These are phyloP conservation scores for Solanum piurae DNA, from an alignment of 257 asterid species.

Conservation along the genomic window DNA sequence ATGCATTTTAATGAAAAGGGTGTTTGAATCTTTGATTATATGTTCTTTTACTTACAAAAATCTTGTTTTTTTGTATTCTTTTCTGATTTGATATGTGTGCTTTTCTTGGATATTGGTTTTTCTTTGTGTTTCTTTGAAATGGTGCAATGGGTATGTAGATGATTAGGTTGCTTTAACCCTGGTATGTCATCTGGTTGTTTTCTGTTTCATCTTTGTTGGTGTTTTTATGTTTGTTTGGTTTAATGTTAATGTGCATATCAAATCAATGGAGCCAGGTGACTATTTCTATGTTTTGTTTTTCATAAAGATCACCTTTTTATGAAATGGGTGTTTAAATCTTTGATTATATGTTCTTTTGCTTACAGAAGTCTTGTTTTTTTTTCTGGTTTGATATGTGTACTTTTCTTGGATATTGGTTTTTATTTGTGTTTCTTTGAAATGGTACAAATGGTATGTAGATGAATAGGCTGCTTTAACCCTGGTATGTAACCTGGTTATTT, in stretches of 20 bases:
- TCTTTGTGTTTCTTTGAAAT: not conserved
- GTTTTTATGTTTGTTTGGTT: not conserved
- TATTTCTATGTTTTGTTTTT: not conserved
- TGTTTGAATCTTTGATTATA: not conserved
- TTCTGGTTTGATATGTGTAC: not conserved
- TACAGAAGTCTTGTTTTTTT: not conserved
- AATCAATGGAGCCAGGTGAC: not conserved
- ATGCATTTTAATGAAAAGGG: not conserved
- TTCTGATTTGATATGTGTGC: not conserved
- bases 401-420: not conserved
- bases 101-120: not conserved
- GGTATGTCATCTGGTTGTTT: not conserved
- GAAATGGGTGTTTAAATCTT: not conserved
- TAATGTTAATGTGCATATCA: not conserved
- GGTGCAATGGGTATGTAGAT: not conserved
- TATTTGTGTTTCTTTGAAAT: not conserved
- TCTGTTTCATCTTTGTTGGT: not conserved
- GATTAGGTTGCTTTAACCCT: not conserved
- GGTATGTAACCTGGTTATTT: not conserved
- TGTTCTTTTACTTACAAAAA: not conserved
- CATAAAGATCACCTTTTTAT: not conserved
- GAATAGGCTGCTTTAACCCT: not conserved
- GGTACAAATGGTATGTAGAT: not conserved
- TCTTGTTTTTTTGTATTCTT: not conserved
- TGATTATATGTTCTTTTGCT: not conserved